Base-by-base conservation (phyloP, 208 protist genomes). In the Strigomonas galati region DNA sequence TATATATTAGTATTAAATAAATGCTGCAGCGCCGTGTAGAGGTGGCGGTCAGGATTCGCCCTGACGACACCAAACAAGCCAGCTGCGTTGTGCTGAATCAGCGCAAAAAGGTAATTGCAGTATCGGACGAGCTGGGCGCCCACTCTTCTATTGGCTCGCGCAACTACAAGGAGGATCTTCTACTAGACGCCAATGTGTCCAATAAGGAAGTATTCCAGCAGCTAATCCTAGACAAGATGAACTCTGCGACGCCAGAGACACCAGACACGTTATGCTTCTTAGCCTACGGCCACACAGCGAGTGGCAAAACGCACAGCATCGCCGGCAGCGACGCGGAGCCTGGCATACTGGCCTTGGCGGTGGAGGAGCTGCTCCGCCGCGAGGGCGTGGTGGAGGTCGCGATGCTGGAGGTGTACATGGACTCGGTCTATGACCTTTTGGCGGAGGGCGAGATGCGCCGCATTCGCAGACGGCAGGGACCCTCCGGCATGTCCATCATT, bases 221-320 rank as follows among this genome's bases (percentile, higher is more conserved):
- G 59, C 63, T 96, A 26, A 74, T 92, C 17, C 65, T 81, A 19
- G 32, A 62, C 3, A 84, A 82, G 61, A 87, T 95, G 76, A 54
- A 23, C 26, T 66, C 67, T 7, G 85, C 79, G 9, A 81, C 77
- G 0, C 69, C 72, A 6, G 72, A 79, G 5, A 52, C 78, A 32
- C 85, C 86, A 5, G 90, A 93, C 72, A 96, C 87, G 27, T 79
- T 92, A 0, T 96, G 91, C 73, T 85, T 96, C 57, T 56, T 96
- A 4, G 87, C 87, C 5, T 96, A 96, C 62, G 91, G 91, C 15
- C 91, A 96, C 76, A 96, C 87, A 14, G 85, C 73, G 70, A 96
- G 91, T 59, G 91, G 91, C 32, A 96, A 96, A 66, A 96, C 91
- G 9, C 85, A 93, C 68, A 81, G 84, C n/a, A 93, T 96, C 64